Percentiles rank a stretch among this genome's conserved stretches.
Evolutionary conservation across 106 monocot species (phyloP).

Genomic region (Phalaenopsis aphrodite): DNA sequence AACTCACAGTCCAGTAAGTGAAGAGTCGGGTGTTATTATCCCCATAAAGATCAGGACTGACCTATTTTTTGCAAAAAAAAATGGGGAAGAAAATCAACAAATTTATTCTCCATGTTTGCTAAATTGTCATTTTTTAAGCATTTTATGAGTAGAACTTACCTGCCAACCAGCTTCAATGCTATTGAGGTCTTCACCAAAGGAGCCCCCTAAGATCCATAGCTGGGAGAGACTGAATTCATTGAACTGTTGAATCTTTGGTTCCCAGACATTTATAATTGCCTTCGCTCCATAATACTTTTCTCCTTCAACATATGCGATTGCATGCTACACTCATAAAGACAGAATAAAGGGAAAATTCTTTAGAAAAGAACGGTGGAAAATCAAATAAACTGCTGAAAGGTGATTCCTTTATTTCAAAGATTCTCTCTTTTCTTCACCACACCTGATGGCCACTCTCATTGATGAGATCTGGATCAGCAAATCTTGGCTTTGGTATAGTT

Average conservation of each 20-base stretch:
- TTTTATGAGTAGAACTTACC: slow-evolving; percentile 16
- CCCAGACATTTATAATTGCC: slow-evolving; percentile 92
- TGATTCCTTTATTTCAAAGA: not conserved
- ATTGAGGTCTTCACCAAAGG: slow-evolving; percentile 78
- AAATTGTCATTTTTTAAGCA: not conserved
- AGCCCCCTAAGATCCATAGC: slow-evolving; percentile 75
- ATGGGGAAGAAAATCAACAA: not conserved
- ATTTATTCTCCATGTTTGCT: not conserved
- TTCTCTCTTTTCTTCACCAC: not conserved
- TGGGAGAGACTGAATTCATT: slow-evolving; percentile 94
- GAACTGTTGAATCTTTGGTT: slow-evolving; percentile 71
- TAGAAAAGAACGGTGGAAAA: not conserved
- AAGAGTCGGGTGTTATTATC: slow-evolving; percentile 63
- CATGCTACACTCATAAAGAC: slow-evolving; percentile 48
- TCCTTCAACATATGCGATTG: slow-evolving; percentile 81
- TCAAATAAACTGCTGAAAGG: not conserved
- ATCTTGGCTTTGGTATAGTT: slow-evolving; percentile 23
- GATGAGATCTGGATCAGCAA: slow-evolving; percentile 44
- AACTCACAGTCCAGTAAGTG: slow-evolving; percentile 70
- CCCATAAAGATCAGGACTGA: slow-evolving; percentile 70
- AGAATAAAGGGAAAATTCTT: not conserved
- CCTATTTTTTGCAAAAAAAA: slow-evolving; percentile 14
- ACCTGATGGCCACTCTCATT: slow-evolving; percentile 63
- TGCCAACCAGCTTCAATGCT: slow-evolving; percentile 97
- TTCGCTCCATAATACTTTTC: slow-evolving; percentile 88